These are phyloP conservation scores for Rehmannia glutinosa DNA, from an alignment of 257 asterid genomes.

Conservation along the genomic window DNA sequence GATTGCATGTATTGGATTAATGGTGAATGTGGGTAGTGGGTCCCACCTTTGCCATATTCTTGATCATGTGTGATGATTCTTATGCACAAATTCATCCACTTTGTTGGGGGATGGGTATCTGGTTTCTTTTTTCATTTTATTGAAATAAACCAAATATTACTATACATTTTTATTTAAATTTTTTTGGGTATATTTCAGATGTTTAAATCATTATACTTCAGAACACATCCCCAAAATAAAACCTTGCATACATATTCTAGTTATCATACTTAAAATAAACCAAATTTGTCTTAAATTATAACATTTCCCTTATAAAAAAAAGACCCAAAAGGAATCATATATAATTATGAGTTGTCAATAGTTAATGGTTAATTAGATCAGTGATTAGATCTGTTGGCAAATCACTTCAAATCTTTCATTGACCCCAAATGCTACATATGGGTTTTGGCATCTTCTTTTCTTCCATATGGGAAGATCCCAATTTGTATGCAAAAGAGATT, in stretches of 20 bases:
- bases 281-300: too few species aligned
- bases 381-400: conserved; percentile 14
- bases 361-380: neutral
- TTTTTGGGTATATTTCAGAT: too few species aligned
- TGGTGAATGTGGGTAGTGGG: conserved; percentile 29
- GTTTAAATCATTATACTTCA: too few species aligned
- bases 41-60: conserved; percentile 29
- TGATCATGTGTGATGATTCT: conserved; percentile 53
- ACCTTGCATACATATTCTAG: too few species aligned
- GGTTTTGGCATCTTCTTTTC: too few species aligned
- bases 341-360: conserved; percentile 13
- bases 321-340: neutral
- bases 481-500: neutral
- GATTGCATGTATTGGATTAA: conserved; percentile 48
- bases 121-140: too few species aligned
- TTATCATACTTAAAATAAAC: too few species aligned
- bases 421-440: too few species aligned
- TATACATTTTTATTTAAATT: too few species aligned
- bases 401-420: conserved; percentile 14
- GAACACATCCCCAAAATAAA: too few species aligned
- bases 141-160: too few species aligned
- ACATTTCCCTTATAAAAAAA: too few species aligned
- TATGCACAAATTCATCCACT: conserved; percentile 6
- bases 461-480: neutral
- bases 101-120: neutral